Base-by-base conservation (phyloP, 108 stramenopile genomes). In the Licmophora abbreviata region DNA sequence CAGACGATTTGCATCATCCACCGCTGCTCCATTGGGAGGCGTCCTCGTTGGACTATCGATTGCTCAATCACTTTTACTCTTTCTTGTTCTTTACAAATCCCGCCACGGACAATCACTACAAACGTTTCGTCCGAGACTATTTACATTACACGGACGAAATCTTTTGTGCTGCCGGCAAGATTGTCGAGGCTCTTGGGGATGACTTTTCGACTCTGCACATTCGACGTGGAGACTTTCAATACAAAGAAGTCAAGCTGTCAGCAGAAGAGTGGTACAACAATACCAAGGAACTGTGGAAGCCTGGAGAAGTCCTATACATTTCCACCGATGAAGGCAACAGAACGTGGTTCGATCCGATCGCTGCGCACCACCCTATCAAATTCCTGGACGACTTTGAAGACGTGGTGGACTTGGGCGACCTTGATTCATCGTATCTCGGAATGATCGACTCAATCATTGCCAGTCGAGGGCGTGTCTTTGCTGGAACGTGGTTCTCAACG, bases 401-500 rank as follows among this genome's bases (percentile, higher is more conserved):
- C 49, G 43, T 62, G 31, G 57, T 63, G 57, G 57, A 61, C 12
- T 31, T 75, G 24, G 68, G 54, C 0, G 62, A 64, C 14, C 47
- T 92, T 29, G 78, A 68, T 18, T 59, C 48, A 23, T 60, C 81
- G 32, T 77, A 83, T 43, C 66, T 81, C 27, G 88, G 91, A 32
- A 88, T 94, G 87, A 61, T 94, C 9, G 93, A 94, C 56, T 80
- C 79, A 12, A 60, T 94, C 44, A 70, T 94, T 30, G 73, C 85
- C 24, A 59, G 71, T 56, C 74, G 84, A 24, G 93, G 84, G 12
- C 44, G 78, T 15, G 59, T 61, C 18, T 94, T 88, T 72, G 77
- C 83, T 0, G 93, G 93, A 34, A 94, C 93, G 9, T 94, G 88
- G 88, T 85, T 90, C 48, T 82, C 79, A 23, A 94, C 93, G 7